Evolutionary conservation across 805 yeast genomes (phyloP).

Genomic region (Kodamaea kaohsiungensis): DNA sequence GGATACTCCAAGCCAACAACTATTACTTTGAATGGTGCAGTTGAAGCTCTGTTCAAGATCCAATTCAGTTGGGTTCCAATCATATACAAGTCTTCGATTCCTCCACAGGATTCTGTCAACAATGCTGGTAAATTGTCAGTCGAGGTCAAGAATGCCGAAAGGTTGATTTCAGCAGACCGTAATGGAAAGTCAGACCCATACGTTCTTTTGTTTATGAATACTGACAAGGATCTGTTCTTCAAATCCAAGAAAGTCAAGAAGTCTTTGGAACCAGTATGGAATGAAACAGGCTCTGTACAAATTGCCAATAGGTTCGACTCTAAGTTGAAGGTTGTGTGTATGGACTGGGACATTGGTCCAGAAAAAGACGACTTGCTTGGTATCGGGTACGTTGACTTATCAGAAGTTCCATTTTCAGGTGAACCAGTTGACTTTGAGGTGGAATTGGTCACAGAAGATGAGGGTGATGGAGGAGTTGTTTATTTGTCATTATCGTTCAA

Average conservation of each 20-base stretch:
- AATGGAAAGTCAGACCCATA: slow-evolving; percentile 95
- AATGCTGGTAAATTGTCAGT: slow-evolving; percentile 73
- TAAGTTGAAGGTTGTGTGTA: slow-evolving; percentile 54
- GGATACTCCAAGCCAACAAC: slow-evolving; percentile 64
- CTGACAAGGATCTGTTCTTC: slow-evolving; percentile 54
- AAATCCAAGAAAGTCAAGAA: slow-evolving; percentile 82
- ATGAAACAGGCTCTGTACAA: slow-evolving; percentile 61
- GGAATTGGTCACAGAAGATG: slow-evolving; percentile 51
- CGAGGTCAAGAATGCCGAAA: slow-evolving; percentile 61
- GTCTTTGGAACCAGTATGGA: slow-evolving; percentile 89
- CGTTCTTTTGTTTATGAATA: slow-evolving; percentile 66
- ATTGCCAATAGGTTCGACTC: slow-evolving; percentile 66
- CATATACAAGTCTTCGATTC: slow-evolving; percentile 52
- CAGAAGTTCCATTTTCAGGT: slow-evolving; percentile 48
- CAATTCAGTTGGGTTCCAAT: slow-evolving; percentile 83
- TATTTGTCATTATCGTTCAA: slow-evolving; percentile 60
- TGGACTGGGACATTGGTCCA: slow-evolving; percentile 94
- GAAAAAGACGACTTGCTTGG: slow-evolving; percentile 85
- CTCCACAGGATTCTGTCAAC: slow-evolving; percentile 71
- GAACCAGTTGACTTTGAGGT: slow-evolving; percentile 45
- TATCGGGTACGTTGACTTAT: slow-evolving; percentile 54
- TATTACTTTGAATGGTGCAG: slow-evolving; percentile 47
- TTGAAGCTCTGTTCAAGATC: slow-evolving; percentile 53
- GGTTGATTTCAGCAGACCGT: slow-evolving; percentile 81
- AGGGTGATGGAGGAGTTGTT: slow-evolving; percentile 63